phyloP scores from a whole-genome alignment of 164 flowering plant species.

The Cinnamomum chago region DNA sequence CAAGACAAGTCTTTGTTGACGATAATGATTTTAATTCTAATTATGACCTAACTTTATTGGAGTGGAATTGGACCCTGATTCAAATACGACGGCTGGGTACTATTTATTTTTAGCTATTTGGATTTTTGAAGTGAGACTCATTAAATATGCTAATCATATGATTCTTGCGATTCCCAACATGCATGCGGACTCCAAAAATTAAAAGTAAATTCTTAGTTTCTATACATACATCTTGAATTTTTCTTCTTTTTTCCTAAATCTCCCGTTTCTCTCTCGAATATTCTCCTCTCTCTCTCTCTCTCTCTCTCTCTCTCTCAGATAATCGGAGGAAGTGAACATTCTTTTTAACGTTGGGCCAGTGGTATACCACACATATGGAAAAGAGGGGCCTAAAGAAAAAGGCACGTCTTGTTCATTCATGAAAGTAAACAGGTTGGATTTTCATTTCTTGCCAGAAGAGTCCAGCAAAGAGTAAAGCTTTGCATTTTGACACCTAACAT shows the following conservation, averaged over 20 bases:
- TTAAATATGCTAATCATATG: too few species aligned
- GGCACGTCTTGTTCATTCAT: constrained; percentile 8
- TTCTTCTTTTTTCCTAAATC: background rate
- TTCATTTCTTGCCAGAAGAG: constrained; percentile 5
- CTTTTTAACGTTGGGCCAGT: background rate
- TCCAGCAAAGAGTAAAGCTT: background rate
- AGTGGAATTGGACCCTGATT: too few species aligned
- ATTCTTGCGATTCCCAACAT: too few species aligned
- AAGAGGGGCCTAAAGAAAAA: constrained; percentile 2
- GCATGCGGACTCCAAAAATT: too few species aligned
- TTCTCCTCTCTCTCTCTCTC: background rate
- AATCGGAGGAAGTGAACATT: background rate
- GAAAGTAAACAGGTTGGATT: constrained; percentile 5
- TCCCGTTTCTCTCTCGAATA: background rate
- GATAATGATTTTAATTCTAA: too few species aligned
- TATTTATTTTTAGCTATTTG: too few species aligned
- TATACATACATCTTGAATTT: too few species aligned
- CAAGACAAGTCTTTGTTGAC: too few species aligned
- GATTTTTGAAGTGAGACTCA: too few species aligned
- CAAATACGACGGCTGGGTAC: too few species aligned
- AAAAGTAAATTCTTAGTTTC: too few species aligned
- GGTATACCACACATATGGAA: background rate
- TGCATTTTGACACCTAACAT: constrained; percentile 1
- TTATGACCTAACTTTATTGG: too few species aligned
- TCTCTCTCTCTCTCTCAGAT: background rate